Evolutionary conservation across 495 filamentous ascomycete species (phyloP), one percentile per base, ranked within the genome.

Genomic region (Aspergillus avenaceus): DNA sequence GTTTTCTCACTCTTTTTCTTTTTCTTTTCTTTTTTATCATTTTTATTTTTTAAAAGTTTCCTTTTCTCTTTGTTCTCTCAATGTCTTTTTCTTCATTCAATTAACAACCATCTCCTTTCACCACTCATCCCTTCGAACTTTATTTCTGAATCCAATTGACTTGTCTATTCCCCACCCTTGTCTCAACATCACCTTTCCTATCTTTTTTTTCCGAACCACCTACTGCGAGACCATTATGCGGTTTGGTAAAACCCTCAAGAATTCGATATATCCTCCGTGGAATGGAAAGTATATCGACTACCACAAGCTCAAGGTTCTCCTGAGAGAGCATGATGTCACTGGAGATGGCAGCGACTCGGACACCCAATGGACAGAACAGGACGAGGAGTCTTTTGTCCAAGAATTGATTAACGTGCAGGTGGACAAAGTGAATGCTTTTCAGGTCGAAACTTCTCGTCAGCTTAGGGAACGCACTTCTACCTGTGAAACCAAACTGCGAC

Each of bases 201-300:
- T 21, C 16, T 6, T 12, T 5, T 43, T 31, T 24, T n/a, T n/a
- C n/a, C n/a, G 18, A 47, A 32, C 32, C 26, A 47, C 45, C 19
- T 41, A 14, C 55, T 49, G 49, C 60, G 18, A n/a, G 34, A 8
- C 34, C 7, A 38, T 59, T 42, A 98, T 98, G 93, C 84, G 87
- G 52, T 98, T 96, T 75, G 93, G 91, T 34, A 90, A 82, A 72
- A 95, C 88, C 21, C 81, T 98, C 34, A 79, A 81, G 42, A 79
- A 80, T 51, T 84, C 88, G 9, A 78, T 88, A 53, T 93, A 98
- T 64, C 70, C 82, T 45, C 92, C 95, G 54, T 98, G 95, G 95
- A 84, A 83, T 62, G 85, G 84, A 56, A 80, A 92, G 52, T 98
- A 98, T 72, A 89, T 98, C 59, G 93, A 97, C 67, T 98, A 98